Evolutionary conservation across 208 protist genomes (phyloP), one percentile per base, ranked within the genome.

Genomic region (Trypanosoma platydactyli): DNA sequence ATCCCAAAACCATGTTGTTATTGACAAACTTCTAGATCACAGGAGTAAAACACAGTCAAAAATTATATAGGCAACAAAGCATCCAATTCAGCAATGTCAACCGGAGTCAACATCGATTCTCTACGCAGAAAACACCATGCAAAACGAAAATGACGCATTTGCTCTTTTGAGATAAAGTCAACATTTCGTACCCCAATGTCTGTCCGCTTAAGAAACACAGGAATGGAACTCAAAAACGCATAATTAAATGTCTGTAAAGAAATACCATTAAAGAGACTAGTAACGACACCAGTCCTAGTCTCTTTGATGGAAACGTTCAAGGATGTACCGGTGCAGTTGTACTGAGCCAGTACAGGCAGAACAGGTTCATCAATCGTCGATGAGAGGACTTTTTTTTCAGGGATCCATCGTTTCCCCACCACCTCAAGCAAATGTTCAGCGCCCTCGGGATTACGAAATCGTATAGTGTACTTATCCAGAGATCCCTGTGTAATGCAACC

Each of bases 111-210:
- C 55, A 80, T 84, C 6, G 81, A 84, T 53, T 93, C 85, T 49
- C 73, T 70, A 27, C 89, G 68, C 42, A 95, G 53, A 83, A 91
- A 90, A 45, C 84, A 91, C 87, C 89, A 95, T 38, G 83, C 84
- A 76, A 89, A 95, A 29, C 89, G 80, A 77, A 95, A 95, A 48
- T 91, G 80, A 3, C 72, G 73, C 77, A 91, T 91, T 58, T 95
- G 85, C 0, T 92, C 81, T 33, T 86, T 83, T 13, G 84, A 81
- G 5, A 95, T 78, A 74, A 95, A 92, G 50, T 95, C 86, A 33
- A 48, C 54, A 33, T 95, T 95, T 13, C 81, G 68, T 15, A 95
- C 68, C 11, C 89, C 89, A 53, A 87, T 77, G 64, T 95, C 89
- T n/a, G 71, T 84, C 11, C 84, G 70, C 59, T 91, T 92, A 33